Percentiles rank a stretch among this genome's conserved stretches.
Evolutionary conservation across 192 early-diverging fungal genomes (phyloP).

Genomic region (Rhizophagus clarus): DNA sequence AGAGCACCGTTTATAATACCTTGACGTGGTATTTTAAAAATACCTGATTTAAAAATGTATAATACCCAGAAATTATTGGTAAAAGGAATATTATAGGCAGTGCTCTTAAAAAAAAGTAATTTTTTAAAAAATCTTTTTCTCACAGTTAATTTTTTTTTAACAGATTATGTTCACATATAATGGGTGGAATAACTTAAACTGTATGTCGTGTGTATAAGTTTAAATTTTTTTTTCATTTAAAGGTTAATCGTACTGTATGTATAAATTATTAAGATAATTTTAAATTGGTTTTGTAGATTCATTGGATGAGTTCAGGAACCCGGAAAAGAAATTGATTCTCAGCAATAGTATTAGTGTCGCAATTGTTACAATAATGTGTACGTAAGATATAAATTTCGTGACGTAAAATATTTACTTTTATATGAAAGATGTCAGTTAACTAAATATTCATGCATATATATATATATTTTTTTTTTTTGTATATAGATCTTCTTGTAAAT

Average conservation of each 20-base stretch:
- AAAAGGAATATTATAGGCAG: too few species aligned
- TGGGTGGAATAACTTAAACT: not conserved
- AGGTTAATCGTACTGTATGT: too few species aligned
- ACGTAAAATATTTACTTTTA: too few species aligned
- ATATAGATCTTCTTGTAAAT: not conserved
- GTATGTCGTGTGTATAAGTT: not conserved
- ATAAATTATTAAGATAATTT: not conserved
- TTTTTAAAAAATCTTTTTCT: too few species aligned
- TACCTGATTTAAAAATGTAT: too few species aligned
- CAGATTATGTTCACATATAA: not conserved
- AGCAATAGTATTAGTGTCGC: not conserved
- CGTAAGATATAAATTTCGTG: not conserved
- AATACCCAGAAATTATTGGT: too few species aligned
- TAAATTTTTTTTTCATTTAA: too few species aligned
- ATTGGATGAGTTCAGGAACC: not conserved
- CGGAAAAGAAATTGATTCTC: not conserved
- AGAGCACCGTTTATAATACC: too few species aligned
- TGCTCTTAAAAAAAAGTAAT: too few species aligned
- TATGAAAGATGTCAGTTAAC: too few species aligned
- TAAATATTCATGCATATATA: too few species aligned
- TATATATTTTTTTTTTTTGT: not conserved
- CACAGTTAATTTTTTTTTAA: not conserved
- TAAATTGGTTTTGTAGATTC: not conserved
- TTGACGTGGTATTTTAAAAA: too few species aligned
- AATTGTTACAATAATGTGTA: not conserved